phyloP scores from a whole-genome alignment of 2,329 filamentous ascomycete species.

The Colletotrichum aenigma region DNA sequence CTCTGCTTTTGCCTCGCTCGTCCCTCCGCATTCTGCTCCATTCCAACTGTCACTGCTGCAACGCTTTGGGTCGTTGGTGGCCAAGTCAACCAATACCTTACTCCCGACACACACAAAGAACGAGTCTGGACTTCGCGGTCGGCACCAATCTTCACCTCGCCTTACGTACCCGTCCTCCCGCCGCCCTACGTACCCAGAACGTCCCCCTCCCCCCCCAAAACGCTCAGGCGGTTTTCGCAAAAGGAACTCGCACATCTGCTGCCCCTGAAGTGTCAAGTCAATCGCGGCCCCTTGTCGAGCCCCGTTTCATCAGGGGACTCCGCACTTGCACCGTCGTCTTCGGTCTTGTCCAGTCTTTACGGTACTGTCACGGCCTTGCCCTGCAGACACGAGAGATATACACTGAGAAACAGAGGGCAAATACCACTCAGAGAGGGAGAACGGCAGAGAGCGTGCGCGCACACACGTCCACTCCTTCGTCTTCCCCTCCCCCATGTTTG shows the following conservation, averaged over 20 bases:
- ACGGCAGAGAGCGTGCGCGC: neutral
- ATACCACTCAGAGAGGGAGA: neutral
- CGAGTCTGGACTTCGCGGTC: neutral
- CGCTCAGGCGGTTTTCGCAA: slow-evolving; percentile 17
- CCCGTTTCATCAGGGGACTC: slow-evolving; percentile 22
- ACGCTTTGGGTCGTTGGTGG: neutral
- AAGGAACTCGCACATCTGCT: slow-evolving; percentile 18
- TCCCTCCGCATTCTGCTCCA: neutral
- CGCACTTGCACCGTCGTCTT: slow-evolving; percentile 17
- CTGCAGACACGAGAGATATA: neutral
- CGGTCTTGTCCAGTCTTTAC: neutral
- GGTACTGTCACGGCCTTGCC: neutral
- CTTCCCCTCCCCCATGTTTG: neutral
- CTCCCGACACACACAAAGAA: neutral
- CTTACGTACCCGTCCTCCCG: neutral
- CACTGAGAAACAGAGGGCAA: neutral
- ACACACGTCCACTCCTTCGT: neutral
- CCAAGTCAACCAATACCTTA: neutral
- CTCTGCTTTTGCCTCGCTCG: neutral
- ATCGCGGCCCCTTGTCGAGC: slow-evolving; percentile 20
- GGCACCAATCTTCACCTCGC: neutral
- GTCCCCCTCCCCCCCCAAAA: neutral
- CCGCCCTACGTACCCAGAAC: neutral
- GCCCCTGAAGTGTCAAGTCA: slow-evolving; percentile 28
- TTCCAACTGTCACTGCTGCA: slow-evolving; percentile 6